Base-by-base conservation (phyloP, 768 basidiomycete species). In the Nevesoporus exiguus region DNA sequence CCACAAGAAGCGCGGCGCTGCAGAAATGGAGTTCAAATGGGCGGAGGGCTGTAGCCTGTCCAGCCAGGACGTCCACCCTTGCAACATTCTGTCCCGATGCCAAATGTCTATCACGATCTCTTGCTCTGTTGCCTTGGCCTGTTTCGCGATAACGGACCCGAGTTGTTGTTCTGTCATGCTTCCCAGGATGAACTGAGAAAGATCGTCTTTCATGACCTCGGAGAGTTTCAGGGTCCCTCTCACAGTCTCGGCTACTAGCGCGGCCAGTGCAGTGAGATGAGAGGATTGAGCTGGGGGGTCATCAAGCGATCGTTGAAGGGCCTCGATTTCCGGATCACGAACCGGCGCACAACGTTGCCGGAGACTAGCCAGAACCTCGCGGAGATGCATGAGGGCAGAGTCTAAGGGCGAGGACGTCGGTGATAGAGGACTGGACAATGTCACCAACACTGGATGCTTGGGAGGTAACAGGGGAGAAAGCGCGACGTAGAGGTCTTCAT, bases 351-450 rank as follows among this genome's bases (percentile, higher is more conserved):
- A 89, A 44, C 88, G 81, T 61, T 80, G 67, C 17, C 77, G 77
- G 13, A 90, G 70, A 24, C 76, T 73, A 7, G 56, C 43, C 11
- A 88, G 68, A 10, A 83, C 70, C 49, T 85, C 83, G 29, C 75
- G 77, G 25, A 89, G 72, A 51, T 84, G 72, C 29, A 67, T 69
- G n/a, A 81, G 60, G 17, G 80, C 74, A 19, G 85, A 83, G 42
- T 78, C 76, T 15, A 90, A 73, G 0, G 86, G 87, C 1, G 84
- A 82, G 1, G 85, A 80, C 0, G 88, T 86, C 0, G 88, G 88
- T 2, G 86, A 75, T 11, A 84, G 70, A 0, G 84, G 87, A 2
- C 80, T 74, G 7, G 82, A 78, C 21, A 90, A 72, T 0, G 75
- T 74, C 24, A 71, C 59, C 3, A 90, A 61, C 27, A 85, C 66